A percentile compares a stretch with the other conserved stretches of the same genome.
Evolutionary conservation across 129 eudicot species (phyloP).

Genomic region (Pittosporum tobira): DNA sequence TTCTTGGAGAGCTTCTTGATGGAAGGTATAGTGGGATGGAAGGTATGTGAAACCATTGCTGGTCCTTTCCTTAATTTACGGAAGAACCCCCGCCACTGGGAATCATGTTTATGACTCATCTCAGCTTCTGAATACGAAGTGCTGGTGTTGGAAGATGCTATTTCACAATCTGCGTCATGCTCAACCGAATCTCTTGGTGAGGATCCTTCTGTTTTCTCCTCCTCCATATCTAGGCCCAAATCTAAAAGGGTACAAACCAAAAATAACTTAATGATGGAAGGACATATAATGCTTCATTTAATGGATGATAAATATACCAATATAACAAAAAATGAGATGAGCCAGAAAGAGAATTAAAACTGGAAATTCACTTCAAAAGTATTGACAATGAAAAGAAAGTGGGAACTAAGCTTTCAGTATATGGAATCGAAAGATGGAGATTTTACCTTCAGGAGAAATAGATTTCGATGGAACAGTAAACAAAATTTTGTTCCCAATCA

Average conservation of each 20-base stretch:
- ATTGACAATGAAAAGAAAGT: background rate
- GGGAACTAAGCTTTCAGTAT: background rate
- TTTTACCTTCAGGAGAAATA: constrained; percentile 43
- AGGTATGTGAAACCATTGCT: constrained; percentile 30
- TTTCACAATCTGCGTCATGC: constrained; percentile 24
- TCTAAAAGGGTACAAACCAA: constrained; percentile 19
- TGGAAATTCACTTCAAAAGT: background rate
- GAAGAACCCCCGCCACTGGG: constrained; percentile 76
- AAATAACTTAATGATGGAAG: background rate
- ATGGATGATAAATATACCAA: background rate
- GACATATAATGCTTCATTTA: background rate
- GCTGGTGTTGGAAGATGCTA: constrained; percentile 4
- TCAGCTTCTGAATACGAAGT: constrained; percentile 10
- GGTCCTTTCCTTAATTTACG: constrained; percentile 51
- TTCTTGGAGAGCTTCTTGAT: constrained; percentile 48
- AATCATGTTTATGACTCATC: constrained; percentile 21
- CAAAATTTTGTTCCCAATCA: constrained; percentile 36
- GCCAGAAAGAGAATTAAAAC: background rate
- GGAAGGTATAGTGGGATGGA: constrained; percentile 56
- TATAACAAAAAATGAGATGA: background rate
- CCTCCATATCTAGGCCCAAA: constrained; percentile 29
- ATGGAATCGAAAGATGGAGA: background rate
- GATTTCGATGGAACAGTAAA: constrained; percentile 40
- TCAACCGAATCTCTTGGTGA: constrained; percentile 16
- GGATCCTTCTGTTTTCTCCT: constrained; percentile 7